These are phyloP conservation scores for Phanerochaete sordida DNA, from an alignment of 768 basidiomycete species.

Conservation along the genomic window DNA sequence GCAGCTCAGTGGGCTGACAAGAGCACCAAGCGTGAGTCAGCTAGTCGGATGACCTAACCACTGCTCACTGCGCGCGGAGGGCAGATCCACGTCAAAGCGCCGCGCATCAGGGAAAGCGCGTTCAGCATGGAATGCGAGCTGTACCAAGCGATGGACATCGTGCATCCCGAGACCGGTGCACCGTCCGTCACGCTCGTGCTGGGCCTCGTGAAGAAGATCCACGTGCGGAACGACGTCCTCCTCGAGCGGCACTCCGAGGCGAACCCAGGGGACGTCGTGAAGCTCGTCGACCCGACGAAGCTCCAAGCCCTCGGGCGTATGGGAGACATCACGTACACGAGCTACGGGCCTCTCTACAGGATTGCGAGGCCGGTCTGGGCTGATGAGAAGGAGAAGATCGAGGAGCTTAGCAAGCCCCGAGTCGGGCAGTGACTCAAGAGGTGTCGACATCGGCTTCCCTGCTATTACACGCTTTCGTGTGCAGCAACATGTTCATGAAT, in stretches of 20 bases:
- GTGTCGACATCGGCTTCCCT: no score
- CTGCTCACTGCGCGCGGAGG: no score
- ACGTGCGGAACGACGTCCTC: constrained; percentile 39
- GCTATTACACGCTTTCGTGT: no score
- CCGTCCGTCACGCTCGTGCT: constrained; percentile 31
- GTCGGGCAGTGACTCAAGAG: no score
- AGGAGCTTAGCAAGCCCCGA: background rate
- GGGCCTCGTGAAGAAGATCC: constrained; percentile 36
- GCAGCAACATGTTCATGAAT: no score
- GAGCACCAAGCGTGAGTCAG: constrained; percentile 47
- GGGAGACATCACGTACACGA: constrained; percentile 51
- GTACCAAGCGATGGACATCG: constrained; percentile 36
- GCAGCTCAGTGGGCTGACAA: constrained; percentile 56
- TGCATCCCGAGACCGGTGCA: constrained; percentile 24
- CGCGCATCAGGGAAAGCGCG: constrained; percentile 54
- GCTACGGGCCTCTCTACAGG: constrained; percentile 44
- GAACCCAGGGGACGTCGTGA: constrained; percentile 31
- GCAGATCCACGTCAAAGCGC: constrained; percentile 45
- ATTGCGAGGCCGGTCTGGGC: constrained; percentile 40
- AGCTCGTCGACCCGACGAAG: constrained; percentile 41
- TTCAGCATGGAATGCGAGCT: constrained; percentile 64
- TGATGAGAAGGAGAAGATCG: constrained; percentile 29
- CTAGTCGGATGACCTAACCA: no score
- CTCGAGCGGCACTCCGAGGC: constrained; percentile 45
- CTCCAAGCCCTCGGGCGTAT: constrained; percentile 50